Base-by-base conservation (phyloP, 495 filamentous ascomycete species). In the Patellaria atrata region DNA sequence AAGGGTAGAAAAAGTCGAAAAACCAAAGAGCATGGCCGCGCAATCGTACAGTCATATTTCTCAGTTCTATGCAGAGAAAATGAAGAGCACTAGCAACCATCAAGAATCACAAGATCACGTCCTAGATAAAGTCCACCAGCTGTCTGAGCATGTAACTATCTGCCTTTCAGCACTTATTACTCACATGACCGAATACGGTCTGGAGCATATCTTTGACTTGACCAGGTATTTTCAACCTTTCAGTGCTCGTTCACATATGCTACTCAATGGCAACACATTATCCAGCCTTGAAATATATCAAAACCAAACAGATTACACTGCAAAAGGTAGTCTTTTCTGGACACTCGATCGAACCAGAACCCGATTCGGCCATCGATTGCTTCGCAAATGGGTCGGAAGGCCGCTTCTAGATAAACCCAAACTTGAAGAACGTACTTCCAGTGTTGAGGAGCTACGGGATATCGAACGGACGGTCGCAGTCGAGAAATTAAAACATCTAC, bases 211-310 rank as follows among this genome's bases (percentile, higher is more conserved):
- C 22, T 93, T 99, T 45, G 80, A 94, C 50, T 57, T 99, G 21
- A 96, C 89, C 5, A 94, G 93, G 43, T 93, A 96, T 51, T 99
- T 99, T 56, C 80, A 96, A 50, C 81, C 86, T 0, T 99, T 99
- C 56, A 92, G 81, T 48, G 81, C 87, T 2, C 66, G 89, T 18
- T 84, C 86, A 10, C 84, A 94, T 47, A 96, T 99, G 89, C 64
- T 96, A 3, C 65, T 99, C 40, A 94, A 93, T 48, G 89, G 86
- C 12, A 99, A 94, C 37, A 99, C 85, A 0, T 51, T 99, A 22
- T 83, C 85, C 10, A 93, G 82, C 48, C 64, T 99, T 10, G 89
- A 99, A 54, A 81, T 99, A 1, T 99, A 94, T 53, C 75, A 86
- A 18, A 99, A 99, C 41, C 75, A 84, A 42, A 96, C 89, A 0